phyloP scores from a whole-genome alignment of 2,329 filamentous ascomycete species.

The Fusarium secorum region DNA sequence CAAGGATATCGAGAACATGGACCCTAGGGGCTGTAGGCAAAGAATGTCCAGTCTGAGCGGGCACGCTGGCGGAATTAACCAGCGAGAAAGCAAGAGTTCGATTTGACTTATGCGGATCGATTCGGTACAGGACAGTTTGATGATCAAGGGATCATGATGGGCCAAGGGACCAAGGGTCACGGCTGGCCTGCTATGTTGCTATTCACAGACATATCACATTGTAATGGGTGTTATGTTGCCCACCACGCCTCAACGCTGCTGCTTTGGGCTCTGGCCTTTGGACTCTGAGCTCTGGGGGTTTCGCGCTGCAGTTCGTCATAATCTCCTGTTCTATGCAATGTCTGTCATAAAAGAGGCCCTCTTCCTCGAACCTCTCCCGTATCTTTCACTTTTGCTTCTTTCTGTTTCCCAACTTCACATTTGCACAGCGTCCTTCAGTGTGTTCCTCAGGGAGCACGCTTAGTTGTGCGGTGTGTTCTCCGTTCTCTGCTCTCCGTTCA shows the following conservation, averaged over 20 bases:
- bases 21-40: conserved; percentile 12
- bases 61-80: conserved; percentile 15
- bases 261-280: not conserved
- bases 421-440: conserved; percentile 12
- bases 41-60: conserved; percentile 14
- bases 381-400: not conserved
- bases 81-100: conserved; percentile 30
- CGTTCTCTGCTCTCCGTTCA: conserved; percentile 4
- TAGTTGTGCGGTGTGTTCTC: conserved; percentile 28
- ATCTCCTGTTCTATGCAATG: conserved; percentile 17
- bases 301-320: conserved; percentile 9
- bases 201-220: conserved; percentile 25
- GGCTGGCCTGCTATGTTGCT: conserved; percentile 5
- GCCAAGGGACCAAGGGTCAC: conserved; percentile 23
- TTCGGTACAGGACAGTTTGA: conserved; percentile 21
- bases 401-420: conserved; percentile 1
- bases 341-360: conserved; percentile 27
- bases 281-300: not conserved
- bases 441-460: conserved; percentile 29
- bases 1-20: conserved; percentile 23
- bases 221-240: conserved; percentile 13
- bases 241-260: not conserved
- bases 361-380: not conserved
- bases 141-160: conserved; percentile 29
- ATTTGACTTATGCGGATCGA: conserved; percentile 23